A percentile compares a stretch with the other conserved stretches of the same genome.
These are phyloP conservation scores for Houttuynia cordata DNA, from an alignment of 164 flowering plant genomes.

Conservation along the genomic window DNA sequence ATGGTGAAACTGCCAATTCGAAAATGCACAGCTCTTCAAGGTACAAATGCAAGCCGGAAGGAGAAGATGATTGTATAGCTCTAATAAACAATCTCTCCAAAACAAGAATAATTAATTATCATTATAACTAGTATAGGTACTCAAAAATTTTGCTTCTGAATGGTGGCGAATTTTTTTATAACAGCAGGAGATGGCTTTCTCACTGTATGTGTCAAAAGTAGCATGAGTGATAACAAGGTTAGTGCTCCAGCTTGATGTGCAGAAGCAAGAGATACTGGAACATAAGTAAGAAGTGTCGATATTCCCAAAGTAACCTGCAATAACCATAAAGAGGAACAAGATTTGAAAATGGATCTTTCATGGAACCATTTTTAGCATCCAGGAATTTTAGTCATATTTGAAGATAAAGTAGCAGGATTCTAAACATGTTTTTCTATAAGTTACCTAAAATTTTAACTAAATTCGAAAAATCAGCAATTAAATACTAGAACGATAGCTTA, in stretches of 20 bases:
- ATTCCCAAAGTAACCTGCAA: conserved; percentile 83
- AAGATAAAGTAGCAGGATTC: not conserved
- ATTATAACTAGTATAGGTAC: not conserved
- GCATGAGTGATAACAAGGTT: conserved; percentile 60
- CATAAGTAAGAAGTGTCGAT: conserved; percentile 81
- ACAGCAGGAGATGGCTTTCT: conserved; percentile 32
- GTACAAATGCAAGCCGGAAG: not conserved
- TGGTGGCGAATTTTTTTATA: conserved; percentile 7
- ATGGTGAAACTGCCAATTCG: not conserved
- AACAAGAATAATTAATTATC: too few relatives aligned
- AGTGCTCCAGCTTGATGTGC: conserved; percentile 98
- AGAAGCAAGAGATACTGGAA: conserved; percentile 71
- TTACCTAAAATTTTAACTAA: not conserved
- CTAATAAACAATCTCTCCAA: not conserved
- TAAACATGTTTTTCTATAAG: not conserved
- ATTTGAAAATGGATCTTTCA: not conserved
- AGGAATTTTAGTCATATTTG: not conserved
- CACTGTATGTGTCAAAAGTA: conserved; percentile 64
- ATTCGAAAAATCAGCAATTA: not conserved
- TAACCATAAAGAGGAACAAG: not conserved
- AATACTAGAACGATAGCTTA: too few relatives aligned
- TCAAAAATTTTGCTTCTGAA: not conserved
- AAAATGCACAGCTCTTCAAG: not conserved
- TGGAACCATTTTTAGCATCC: not conserved
- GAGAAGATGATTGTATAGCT: not conserved